Conservation (phyloP, 192 early-diverging fungal species). For the Phlyctochytrium bullatum region DNA sequence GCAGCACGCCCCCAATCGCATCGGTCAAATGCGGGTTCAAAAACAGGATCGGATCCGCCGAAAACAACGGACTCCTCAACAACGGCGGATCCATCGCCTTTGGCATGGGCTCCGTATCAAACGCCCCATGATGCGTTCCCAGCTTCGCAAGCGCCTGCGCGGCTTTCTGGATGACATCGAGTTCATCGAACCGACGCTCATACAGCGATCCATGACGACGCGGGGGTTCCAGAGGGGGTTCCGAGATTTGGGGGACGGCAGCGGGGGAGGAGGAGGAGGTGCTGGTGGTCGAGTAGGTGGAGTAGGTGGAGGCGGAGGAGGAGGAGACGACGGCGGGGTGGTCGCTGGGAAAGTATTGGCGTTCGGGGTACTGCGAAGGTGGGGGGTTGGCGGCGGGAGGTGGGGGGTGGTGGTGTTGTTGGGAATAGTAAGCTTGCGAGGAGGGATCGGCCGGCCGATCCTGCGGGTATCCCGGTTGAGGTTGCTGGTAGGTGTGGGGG, state of each 20-base stretch:
- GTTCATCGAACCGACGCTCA: not conserved
- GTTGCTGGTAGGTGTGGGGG: no score
- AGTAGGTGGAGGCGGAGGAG: not conserved
- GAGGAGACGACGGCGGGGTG: no score
- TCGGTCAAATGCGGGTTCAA: conserved; percentile 44
- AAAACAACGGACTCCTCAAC: conserved; percentile 39
- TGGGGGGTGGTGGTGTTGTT: no score
- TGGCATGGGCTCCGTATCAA: not conserved
- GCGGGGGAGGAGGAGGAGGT: not conserved
- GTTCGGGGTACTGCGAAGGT: no score
- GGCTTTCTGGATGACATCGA: not conserved
- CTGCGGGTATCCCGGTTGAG: no score
- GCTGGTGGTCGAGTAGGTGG: not conserved
- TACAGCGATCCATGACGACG: not conserved
- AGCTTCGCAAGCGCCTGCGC: not conserved
- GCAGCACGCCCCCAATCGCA: conserved; percentile 36
- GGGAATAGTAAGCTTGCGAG: no score
- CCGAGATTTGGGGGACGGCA: not conserved
- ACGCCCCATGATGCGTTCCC: not conserved
- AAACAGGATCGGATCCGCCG: conserved; percentile 39
- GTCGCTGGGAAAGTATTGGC: no score
- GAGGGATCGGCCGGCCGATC: no score
- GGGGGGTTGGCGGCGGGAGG: no score
- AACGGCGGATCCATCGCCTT: conserved; percentile 16
- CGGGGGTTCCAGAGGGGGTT: no score